phyloP scores from a whole-genome alignment of 371 early-diverging fungal genomes.

The Gilbertella persicaria region DNA sequence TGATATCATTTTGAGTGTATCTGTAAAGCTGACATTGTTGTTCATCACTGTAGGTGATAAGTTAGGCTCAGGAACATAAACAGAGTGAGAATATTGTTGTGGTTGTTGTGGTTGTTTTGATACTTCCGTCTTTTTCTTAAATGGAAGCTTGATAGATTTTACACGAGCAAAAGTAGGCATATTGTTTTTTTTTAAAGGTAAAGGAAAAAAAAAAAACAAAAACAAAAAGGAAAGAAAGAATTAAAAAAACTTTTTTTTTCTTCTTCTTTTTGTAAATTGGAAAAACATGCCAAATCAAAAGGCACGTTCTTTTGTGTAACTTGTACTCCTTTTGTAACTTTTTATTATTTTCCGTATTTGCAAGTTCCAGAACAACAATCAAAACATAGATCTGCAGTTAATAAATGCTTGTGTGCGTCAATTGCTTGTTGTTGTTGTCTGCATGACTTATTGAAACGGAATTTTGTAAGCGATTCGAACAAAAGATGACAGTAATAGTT shows the following conservation, averaged over 20 bases:
- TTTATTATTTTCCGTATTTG: too few relatives aligned
- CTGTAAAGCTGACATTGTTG: conserved; percentile 29
- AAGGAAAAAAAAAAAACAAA: neutral
- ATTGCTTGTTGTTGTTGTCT: too few relatives aligned
- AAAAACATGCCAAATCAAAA: neutral
- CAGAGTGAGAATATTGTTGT: too few relatives aligned
- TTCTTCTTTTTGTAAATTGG: neutral
- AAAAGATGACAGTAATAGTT: too few relatives aligned
- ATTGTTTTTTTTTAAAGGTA: conserved; percentile 1
- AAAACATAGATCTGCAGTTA: too few relatives aligned
- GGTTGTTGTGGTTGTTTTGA: conserved; percentile 6
- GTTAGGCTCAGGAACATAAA: conserved; percentile 5
- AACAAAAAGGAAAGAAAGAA: neutral
- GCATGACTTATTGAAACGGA: too few relatives aligned
- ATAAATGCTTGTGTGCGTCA: too few relatives aligned
- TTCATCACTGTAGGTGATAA: conserved; percentile 11
- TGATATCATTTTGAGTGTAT: conserved; percentile 42
- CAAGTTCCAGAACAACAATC: too few relatives aligned
- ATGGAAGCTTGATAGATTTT: conserved; percentile 36
- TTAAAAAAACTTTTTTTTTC: neutral
- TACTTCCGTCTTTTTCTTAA: conserved; percentile 14
- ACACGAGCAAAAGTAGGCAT: conserved; percentile 37
- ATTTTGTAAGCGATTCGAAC: too few relatives aligned
- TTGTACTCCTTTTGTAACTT: neutral
- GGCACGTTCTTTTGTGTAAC: neutral